Percentiles rank a stretch among this genome's conserved stretches.
Conservation (phyloP, 768 basidiomycete species). For the Suillus lakei region DNA sequence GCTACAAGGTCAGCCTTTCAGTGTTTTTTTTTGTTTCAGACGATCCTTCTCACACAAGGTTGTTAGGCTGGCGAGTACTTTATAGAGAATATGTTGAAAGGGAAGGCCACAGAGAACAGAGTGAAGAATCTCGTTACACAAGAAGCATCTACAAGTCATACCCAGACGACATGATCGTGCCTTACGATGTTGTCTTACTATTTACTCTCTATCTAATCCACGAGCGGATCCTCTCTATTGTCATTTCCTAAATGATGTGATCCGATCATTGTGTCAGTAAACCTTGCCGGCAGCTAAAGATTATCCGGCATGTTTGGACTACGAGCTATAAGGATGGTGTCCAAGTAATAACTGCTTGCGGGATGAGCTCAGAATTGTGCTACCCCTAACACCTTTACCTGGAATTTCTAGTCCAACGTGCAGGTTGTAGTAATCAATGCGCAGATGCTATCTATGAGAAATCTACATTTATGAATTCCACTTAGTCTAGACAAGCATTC, state of each 20-base stretch:
- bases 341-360: not conserved
- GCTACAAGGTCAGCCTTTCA: constrained; percentile 82
- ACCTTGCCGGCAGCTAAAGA: not conserved
- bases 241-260: not conserved
- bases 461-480: not conserved
- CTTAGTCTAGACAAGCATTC: not conserved
- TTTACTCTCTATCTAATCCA: not conserved
- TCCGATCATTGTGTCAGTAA: not conserved
- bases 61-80: constrained; percentile 92
- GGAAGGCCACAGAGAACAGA: constrained; percentile 53
- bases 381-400: not conserved
- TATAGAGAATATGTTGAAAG: constrained; percentile 86
- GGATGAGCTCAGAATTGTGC: not conserved
- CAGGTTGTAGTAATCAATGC: not conserved
- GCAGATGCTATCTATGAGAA: not conserved
- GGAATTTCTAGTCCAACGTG: not conserved
- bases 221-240: not conserved
- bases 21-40: not conserved
- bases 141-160: constrained; percentile 11
- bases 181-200: not conserved
- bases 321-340: not conserved
- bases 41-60: constrained; percentile 8
- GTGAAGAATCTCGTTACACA: constrained; percentile 37
- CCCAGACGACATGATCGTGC: constrained; percentile 5
- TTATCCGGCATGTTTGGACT: not conserved